Conservation (phyloP, 2,329 filamentous ascomycete species). For the Fusarium robinianum region DNA sequence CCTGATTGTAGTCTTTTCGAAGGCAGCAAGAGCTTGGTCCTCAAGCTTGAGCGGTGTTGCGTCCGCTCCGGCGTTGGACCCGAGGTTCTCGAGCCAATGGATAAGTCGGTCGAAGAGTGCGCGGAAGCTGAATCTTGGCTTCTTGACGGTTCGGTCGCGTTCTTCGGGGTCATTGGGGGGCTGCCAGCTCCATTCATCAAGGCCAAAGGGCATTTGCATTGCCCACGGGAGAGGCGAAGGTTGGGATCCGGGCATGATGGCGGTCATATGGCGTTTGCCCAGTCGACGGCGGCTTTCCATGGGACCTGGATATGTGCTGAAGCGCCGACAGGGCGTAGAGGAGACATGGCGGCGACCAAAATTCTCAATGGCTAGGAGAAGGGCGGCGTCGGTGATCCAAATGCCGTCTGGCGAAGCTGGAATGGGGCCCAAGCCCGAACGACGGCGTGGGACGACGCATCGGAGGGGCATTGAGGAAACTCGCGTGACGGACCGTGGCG, state of each 20-base stretch:
- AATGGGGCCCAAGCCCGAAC: slow-evolving; percentile 26
- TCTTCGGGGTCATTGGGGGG: slow-evolving; percentile 47
- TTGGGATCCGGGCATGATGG: slow-evolving; percentile 48
- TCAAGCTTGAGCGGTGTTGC: neutral
- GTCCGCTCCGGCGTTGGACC: neutral
- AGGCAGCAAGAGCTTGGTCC: slow-evolving; percentile 1
- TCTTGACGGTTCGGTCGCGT: slow-evolving; percentile 35
- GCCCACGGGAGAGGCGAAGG: slow-evolving; percentile 51
- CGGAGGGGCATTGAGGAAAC: slow-evolving; percentile 39
- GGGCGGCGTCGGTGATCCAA: slow-evolving; percentile 42
- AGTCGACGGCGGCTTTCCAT: slow-evolving; percentile 59
- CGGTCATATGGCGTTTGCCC: slow-evolving; percentile 59
- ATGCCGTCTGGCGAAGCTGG: slow-evolving; percentile 31
- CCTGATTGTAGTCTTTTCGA: neutral
- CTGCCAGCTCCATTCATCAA: slow-evolving; percentile 57
- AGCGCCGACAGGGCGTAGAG: slow-evolving; percentile 31
- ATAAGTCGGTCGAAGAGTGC: slow-evolving; percentile 37
- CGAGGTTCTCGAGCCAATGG: slow-evolving; percentile 33
- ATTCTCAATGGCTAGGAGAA: slow-evolving; percentile 41
- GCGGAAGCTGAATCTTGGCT: slow-evolving; percentile 21
- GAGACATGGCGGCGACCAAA: slow-evolving; percentile 34
- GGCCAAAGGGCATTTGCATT: slow-evolving; percentile 49
- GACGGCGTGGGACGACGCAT: slow-evolving; percentile 36
- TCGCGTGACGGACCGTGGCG: slow-evolving; percentile 2
- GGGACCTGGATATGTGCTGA: slow-evolving; percentile 56